Conservation (phyloP, 257 asterid species). For the Oldenlandia corymbosa region DNA sequence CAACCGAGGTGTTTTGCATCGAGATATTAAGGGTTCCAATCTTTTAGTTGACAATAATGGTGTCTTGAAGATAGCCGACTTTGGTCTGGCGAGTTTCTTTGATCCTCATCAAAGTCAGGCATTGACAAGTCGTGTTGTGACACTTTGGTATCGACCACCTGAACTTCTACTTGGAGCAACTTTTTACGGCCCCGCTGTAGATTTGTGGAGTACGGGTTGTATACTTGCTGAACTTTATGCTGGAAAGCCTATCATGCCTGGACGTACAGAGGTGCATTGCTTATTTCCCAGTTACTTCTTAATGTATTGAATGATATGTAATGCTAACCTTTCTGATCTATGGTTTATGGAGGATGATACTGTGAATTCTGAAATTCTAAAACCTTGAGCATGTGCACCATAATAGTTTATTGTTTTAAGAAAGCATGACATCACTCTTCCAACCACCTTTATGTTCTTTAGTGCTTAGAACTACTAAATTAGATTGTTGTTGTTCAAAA, state of each 20-base stretch:
- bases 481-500: not conserved
- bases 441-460: not conserved
- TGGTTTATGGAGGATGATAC: not conserved
- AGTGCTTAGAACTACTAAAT: not conserved
- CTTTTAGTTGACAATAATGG: constrained; percentile 85
- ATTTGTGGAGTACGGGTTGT: constrained; percentile 96
- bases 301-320: not conserved
- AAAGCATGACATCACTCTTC: not conserved
- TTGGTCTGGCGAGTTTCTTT: constrained; percentile 83
- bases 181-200: constrained; percentile 77
- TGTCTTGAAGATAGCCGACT: constrained; percentile 81
- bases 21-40: constrained; percentile 95
- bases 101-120: constrained; percentile 75
- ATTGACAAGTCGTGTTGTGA: constrained; percentile 88
- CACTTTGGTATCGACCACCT: constrained; percentile 96
- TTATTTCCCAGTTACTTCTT: constrained; percentile 2
- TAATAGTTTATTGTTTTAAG: not conserved
- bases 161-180: constrained; percentile 97
- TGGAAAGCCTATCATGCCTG: constrained; percentile 97
- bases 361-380: not conserved
- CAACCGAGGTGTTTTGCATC: constrained; percentile 75
- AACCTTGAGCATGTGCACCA: not conserved
- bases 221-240: constrained; percentile 90
- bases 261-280: constrained; percentile 77
- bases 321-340: not conserved